Percentiles rank a stretch among this genome's conserved stretches.
Conservation (phyloP, 495 filamentous ascomycete genomes). For the Daldinia decipiens region DNA sequence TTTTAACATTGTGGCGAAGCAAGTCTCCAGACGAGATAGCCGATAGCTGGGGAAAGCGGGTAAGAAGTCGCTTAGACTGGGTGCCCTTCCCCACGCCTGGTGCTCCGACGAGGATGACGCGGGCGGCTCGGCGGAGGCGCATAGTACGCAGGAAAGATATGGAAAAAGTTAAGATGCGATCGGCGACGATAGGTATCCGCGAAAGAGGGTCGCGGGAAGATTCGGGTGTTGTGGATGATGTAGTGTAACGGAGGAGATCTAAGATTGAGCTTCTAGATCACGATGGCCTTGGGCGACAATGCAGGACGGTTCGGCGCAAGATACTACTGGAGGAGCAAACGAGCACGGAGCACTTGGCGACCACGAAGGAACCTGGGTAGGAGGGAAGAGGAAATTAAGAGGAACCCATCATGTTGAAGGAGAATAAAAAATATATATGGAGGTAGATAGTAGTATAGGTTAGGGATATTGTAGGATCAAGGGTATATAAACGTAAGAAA, state of each 20-base stretch:
- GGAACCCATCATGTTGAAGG: slow-evolving; percentile 24
- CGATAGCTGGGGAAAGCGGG: slow-evolving; percentile 86
- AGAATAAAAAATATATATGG: slow-evolving; percentile 7
- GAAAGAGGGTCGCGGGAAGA: slow-evolving; percentile 21
- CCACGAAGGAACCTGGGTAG: slow-evolving; percentile 6
- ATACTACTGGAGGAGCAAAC: slow-evolving; percentile 21
- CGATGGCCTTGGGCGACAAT: slow-evolving; percentile 14
- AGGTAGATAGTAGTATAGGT: background rate
- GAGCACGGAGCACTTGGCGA: slow-evolving; percentile 5
- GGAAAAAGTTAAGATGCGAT: slow-evolving; percentile 9
- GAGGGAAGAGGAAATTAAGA: slow-evolving; percentile 25
- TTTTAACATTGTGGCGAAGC: slow-evolving; percentile 89
- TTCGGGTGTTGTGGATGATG: slow-evolving; percentile 22
- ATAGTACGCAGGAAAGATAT: slow-evolving; percentile 49
- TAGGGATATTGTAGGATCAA: background rate
- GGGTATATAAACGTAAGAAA: background rate
- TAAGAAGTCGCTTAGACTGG: slow-evolving; percentile 86
- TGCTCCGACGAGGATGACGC: slow-evolving; percentile 95
- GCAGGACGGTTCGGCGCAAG: slow-evolving; percentile 22
- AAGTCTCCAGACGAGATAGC: slow-evolving; percentile 95
- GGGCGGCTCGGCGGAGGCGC: slow-evolving; percentile 82
- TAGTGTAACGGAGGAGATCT: slow-evolving; percentile 20
- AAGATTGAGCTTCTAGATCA: slow-evolving; percentile 16
- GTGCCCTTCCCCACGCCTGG: slow-evolving; percentile 94
- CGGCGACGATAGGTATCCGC: slow-evolving; percentile 14